Evolutionary conservation across 805 yeast species (phyloP).

Genomic region (Metschnikowia continentalis): DNA sequence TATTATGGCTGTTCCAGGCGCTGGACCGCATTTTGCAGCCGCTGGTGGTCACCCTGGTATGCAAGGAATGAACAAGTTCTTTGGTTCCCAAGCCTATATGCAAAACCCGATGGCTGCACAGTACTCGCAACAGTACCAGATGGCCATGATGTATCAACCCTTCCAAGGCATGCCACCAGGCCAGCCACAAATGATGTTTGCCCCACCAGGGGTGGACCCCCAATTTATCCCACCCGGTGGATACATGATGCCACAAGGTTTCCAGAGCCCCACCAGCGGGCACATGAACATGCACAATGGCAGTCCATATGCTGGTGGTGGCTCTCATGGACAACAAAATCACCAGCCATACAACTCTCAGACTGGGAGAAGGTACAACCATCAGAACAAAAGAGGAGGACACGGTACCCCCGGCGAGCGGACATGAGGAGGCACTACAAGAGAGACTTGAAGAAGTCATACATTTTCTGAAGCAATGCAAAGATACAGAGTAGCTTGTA

Average conservation of each 20-base stretch:
- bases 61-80: conserved; percentile 16
- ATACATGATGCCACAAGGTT: conserved; percentile 30
- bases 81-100: conserved; percentile 26
- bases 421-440: neutral
- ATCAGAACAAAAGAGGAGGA: conserved; percentile 10
- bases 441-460: neutral
- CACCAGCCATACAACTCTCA: conserved; percentile 6
- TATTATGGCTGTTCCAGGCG: conserved; percentile 17
- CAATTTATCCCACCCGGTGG: conserved; percentile 34
- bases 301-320: conserved; percentile 6
- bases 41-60: conserved; percentile 15
- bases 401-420: conserved; percentile 1
- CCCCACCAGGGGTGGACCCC: conserved; percentile 27
- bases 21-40: conserved; percentile 21
- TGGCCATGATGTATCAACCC: conserved; percentile 39
- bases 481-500: neutral
- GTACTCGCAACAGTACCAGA: conserved; percentile 34
- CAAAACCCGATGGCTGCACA: conserved; percentile 28
- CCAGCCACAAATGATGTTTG: conserved; percentile 32
- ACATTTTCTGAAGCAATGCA: neutral
- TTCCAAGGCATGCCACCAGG: conserved; percentile 31
- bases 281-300: conserved; percentile 21
- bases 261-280: conserved; percentile 23
- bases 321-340: conserved; percentile 5
- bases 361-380: conserved; percentile 12